phyloP scores from a whole-genome alignment of 2,329 filamentous ascomycete species.

The Phialophora tarda region DNA sequence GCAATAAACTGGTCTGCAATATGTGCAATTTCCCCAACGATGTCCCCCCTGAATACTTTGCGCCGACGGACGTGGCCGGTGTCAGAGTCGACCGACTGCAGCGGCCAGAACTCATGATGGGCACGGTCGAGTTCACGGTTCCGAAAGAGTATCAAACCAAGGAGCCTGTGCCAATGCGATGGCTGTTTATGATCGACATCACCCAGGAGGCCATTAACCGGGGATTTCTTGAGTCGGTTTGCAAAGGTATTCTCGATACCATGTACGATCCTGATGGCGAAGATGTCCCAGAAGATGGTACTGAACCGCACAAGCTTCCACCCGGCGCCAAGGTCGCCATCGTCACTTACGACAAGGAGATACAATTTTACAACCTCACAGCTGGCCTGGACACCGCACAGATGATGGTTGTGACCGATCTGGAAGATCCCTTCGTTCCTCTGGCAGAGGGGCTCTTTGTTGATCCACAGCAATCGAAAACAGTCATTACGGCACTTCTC shows the following conservation, averaged over 20 bases:
- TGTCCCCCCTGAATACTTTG: constrained; percentile 88
- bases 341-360: constrained; percentile 92
- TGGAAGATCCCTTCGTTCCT: constrained; percentile 95
- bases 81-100: constrained; percentile 86
- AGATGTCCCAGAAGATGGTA: constrained; percentile 59
- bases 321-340: constrained; percentile 87
- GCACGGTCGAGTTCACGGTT: constrained; percentile 94
- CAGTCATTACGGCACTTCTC: constrained; percentile 86
- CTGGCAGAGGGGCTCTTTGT: constrained; percentile 92
- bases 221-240: constrained; percentile 87
- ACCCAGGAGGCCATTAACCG: constrained; percentile 90
- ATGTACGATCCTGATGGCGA: constrained; percentile 74
- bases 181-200: constrained; percentile 91
- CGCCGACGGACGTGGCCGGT: constrained; percentile 84
- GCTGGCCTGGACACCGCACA: constrained; percentile 83
- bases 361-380: constrained; percentile 97
- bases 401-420: constrained; percentile 98
- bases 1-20: constrained; percentile 97
- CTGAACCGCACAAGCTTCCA: constrained; percentile 67
- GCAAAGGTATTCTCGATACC: constrained; percentile 82
- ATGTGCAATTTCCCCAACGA: constrained; percentile 98
- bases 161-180: constrained; percentile 83
- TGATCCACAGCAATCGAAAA: constrained; percentile 86
- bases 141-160: constrained; percentile 99
- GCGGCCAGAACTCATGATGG: constrained; percentile 84